A percentile compares a stretch with the other conserved stretches of the same genome.
phyloP scores from a whole-genome alignment of 2,329 filamentous ascomycete genomes.

The Colletotrichum australisinense region DNA sequence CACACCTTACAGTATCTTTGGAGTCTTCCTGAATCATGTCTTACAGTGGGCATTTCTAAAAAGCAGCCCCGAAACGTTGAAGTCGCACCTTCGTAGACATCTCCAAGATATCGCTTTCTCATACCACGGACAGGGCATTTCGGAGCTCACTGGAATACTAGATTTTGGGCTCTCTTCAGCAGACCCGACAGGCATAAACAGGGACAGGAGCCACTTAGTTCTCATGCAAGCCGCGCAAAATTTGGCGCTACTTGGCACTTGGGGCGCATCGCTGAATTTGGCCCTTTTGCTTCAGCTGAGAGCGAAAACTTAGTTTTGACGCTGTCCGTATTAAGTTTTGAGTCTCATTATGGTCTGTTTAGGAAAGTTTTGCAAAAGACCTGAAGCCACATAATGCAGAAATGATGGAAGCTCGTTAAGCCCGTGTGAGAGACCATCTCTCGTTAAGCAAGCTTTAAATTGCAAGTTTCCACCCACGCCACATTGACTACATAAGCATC shows the following conservation, averaged over 20 bases:
- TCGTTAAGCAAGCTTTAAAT: no score
- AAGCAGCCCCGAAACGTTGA: background rate
- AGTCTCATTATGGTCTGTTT: no score
- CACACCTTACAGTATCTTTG: constrained; percentile 12
- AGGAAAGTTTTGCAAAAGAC: no score
- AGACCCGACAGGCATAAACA: background rate
- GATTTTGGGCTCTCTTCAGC: background rate
- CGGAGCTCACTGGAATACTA: background rate
- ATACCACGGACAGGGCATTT: background rate
- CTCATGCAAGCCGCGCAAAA: constrained; percentile 9
- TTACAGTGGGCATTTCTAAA: constrained; percentile 5
- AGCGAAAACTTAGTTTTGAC: background rate
- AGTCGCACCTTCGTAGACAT: background rate
- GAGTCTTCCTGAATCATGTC: constrained; percentile 7
- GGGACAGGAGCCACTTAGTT: background rate
- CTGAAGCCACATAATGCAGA: no score
- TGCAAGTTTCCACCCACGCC: no score
- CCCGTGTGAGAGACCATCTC: no score
- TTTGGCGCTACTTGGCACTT: constrained; percentile 14
- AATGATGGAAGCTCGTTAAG: no score
- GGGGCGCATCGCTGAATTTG: constrained; percentile 11
- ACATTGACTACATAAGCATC: no score
- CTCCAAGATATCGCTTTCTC: background rate
- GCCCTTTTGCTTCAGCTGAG: background rate
- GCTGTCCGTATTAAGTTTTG: background rate